Evolutionary conservation across 2,329 filamentous ascomycete species (phyloP), one percentile per base, ranked within the genome.

Genomic region (Fusarium protoensiforme): DNA sequence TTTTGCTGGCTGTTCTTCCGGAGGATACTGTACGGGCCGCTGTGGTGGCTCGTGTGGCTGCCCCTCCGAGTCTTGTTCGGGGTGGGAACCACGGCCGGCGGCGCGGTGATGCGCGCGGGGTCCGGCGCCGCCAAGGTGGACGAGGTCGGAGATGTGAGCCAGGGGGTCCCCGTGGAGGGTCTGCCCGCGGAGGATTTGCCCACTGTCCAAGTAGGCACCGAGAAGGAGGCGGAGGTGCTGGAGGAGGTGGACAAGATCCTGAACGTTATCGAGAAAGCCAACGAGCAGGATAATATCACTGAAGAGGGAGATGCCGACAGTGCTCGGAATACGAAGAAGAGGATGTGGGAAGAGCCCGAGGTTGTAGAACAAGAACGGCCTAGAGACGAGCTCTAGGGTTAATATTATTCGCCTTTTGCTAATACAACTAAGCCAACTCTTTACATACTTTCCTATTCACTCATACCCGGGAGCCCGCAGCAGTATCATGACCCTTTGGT

Each of bases 11-110:
- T 99, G 9, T 80, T 98, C 8, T 98, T 97, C 79, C 87, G 96
- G 31, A 87, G 96, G 51, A 86, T 96, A 43, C 80, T 99, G 9
- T 99, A 97, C 84, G 96, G 96, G 0, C 96, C 96, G 2, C 83
- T 94, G 65, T 97, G 94, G 92, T 96, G 94, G 93, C 86, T 98
- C 24, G 83, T 98, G 27, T 96, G 93, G 89, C 85, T 96, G 65
- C 96, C 96, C 2, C 76, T 96, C n/a, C 91, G 91, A 77, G 81
- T 93, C 22, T 72, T 92, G 13, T 92, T 92, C 77, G 90, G 88
- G 31, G 81, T 89, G 61, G 81, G 88, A 16, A 85, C 91, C 67
- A 86, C 87, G 18, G 83, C 91, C 4, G 82, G 92, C 24, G 85
- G 86, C 35, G 86, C 84, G 2, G 82, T 91, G 16, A 85, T 89